Base-by-base conservation (phyloP, 495 filamentous ascomycete species). In the Penicillium robsamsonii region DNA sequence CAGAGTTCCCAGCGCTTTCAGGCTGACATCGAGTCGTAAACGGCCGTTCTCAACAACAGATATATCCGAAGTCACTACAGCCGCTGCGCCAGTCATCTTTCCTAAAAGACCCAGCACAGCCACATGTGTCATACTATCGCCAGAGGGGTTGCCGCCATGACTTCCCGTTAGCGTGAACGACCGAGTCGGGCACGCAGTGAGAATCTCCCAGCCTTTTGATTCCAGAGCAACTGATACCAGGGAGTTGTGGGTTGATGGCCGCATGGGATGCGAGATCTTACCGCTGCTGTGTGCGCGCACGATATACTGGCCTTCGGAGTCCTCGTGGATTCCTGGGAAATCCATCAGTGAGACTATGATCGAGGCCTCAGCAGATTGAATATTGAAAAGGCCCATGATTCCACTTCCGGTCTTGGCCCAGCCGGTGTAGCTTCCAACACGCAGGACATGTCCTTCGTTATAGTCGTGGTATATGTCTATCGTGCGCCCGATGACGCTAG, bases 71-170 rank as follows among this genome's bases (percentile, higher is more conserved):
- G 68, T 73, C 2, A 87, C 63, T 13, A 97, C 75, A 0, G 91
- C 94, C 0, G 89, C 92, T 2, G 85, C 84, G 8, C 91, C 94
- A 3, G 91, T 91, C 87, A 97, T 95, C 68, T 96, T 96, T 15
- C 81, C 89, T 22, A 96, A 59, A 4, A 98, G 73, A 10, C 94
- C 94, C 3, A 98, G 70, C n/a, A 87, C 82, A 1, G 87, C 87
- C 12, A 90, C 70, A 44, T 79, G 63, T 12, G 70, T 74, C 9
- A 56, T 47, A 5, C n/a, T 57, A 31, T 50, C 40, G 5, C 29
- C 35, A 10, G 31, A 58, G 7, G 30, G 13, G 12, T 45, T 46
- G 12, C 45, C 38, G 1, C 57, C 57, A 5, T 52, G 55, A n/a
- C 56, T 66, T 9, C 57, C 58, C 15, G 57, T 69, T 6, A 82